Percentiles rank a stretch among this genome's conserved stretches.
Evolutionary conservation across 768 basidiomycete species (phyloP).

Genomic region (Suillus cothurnatus): DNA sequence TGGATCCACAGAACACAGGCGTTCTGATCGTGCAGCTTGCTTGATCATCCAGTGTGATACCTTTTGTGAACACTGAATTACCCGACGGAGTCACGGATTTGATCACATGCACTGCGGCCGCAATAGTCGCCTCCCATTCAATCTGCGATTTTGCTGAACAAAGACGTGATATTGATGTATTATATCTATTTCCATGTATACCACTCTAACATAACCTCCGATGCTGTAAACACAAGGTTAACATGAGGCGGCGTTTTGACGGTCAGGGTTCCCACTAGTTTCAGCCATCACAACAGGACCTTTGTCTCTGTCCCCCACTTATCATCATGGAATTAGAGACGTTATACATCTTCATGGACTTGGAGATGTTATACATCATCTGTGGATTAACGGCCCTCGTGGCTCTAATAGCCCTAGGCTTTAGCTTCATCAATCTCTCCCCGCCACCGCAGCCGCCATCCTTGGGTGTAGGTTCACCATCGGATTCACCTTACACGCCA

Average conservation of each 20-base stretch:
- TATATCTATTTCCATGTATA: slow-evolving; percentile 1
- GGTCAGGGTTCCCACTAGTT: background rate
- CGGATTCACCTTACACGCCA: background rate
- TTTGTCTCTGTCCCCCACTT: background rate
- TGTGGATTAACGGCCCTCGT: background rate
- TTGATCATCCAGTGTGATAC: slow-evolving; percentile 11
- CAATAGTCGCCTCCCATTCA: background rate
- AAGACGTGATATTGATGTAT: background rate
- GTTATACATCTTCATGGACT: background rate
- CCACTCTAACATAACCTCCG: background rate
- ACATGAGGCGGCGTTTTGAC: background rate
- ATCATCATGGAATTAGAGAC: background rate
- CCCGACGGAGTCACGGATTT: background rate
- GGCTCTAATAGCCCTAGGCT: background rate
- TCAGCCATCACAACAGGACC: background rate
- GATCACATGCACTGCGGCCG: background rate
- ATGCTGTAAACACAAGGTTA: background rate
- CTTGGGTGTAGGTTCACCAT: background rate
- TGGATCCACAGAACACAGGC: slow-evolving; percentile 82
- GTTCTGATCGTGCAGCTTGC: slow-evolving; percentile 72
- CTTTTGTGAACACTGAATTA: background rate
- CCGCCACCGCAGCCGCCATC: background rate
- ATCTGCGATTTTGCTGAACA: background rate
- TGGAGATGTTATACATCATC: background rate
- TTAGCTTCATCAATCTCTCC: background rate